Conservation (phyloP, 129 eudicot species). For the Tanacetum coccineum region DNA sequence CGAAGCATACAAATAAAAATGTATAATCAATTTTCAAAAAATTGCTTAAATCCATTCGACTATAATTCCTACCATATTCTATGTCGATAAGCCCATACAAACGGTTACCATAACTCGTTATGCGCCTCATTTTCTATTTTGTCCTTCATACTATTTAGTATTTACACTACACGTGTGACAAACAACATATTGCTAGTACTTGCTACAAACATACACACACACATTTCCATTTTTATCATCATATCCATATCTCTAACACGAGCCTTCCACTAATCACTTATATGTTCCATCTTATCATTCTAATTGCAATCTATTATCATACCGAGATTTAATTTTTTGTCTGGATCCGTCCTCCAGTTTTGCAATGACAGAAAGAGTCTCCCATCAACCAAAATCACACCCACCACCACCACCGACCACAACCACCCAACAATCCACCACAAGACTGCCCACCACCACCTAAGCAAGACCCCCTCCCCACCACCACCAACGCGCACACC, state of each 20-base stretch:
- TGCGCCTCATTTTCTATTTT: slow-evolving; percentile 8
- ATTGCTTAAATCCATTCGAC: too few species aligned
- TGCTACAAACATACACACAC: neutral
- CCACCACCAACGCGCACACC: slow-evolving; percentile 41
- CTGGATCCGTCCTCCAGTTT: neutral
- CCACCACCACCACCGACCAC: slow-evolving; percentile 23
- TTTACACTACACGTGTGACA: slow-evolving; percentile 26
- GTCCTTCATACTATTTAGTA: neutral
- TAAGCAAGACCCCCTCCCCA: slow-evolving; percentile 34
- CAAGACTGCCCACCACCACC: slow-evolving; percentile 31
- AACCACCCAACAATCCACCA: slow-evolving; percentile 27
- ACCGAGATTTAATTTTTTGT: too few species aligned
- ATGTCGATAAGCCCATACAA: too few species aligned
- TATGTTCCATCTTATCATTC: too few species aligned
- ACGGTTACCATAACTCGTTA: too few species aligned
- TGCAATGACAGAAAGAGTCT: slow-evolving; percentile 78
- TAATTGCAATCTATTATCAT: too few species aligned
- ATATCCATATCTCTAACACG: neutral
- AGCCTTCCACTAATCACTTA: too few species aligned
- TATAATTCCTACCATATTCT: too few species aligned
- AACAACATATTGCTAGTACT: slow-evolving; percentile 4
- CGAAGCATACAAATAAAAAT: too few species aligned
- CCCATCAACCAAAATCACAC: slow-evolving; percentile 71
- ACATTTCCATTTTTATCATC: slow-evolving; percentile 12
- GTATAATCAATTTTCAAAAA: too few species aligned